These are phyloP conservation scores for Saksenaea vasiformis DNA, from an alignment of 371 early-diverging fungal genomes.

Conservation along the genomic window DNA sequence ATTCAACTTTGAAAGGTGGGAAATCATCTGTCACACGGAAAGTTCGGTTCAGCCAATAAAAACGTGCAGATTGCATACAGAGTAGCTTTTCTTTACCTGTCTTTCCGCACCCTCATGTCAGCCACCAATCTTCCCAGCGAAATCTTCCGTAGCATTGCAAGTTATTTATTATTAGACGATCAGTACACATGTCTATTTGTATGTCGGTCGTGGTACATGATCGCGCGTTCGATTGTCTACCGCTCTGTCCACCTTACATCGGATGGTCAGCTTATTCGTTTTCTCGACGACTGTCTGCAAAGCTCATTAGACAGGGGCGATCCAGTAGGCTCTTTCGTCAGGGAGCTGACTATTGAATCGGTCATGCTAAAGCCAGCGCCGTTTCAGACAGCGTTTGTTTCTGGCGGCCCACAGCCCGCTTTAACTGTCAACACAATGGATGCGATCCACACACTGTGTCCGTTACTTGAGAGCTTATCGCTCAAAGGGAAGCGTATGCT, in stretches of 20 bases:
- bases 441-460: not conserved
- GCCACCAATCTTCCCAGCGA: not conserved
- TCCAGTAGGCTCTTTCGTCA: not conserved
- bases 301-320: not conserved
- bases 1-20: no score
- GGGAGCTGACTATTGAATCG: not conserved
- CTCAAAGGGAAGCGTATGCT: not conserved
- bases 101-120: not conserved
- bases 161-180: not conserved
- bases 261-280: not conserved
- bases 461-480: not conserved
- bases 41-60: no score
- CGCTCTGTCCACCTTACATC: not conserved
- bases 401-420: not conserved
- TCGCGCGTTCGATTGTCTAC: not conserved
- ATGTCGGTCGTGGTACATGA: not conserved
- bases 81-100: no score
- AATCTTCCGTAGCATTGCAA: not conserved
- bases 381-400: not conserved
- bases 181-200: not conserved
- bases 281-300: not conserved
- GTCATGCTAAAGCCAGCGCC: not conserved
- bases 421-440: not conserved
- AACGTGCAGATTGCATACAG: no score
- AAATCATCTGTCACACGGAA: no score